Conservation (phyloP, 2,329 filamentous ascomycete species). For the Cladosporium sp. region DNA sequence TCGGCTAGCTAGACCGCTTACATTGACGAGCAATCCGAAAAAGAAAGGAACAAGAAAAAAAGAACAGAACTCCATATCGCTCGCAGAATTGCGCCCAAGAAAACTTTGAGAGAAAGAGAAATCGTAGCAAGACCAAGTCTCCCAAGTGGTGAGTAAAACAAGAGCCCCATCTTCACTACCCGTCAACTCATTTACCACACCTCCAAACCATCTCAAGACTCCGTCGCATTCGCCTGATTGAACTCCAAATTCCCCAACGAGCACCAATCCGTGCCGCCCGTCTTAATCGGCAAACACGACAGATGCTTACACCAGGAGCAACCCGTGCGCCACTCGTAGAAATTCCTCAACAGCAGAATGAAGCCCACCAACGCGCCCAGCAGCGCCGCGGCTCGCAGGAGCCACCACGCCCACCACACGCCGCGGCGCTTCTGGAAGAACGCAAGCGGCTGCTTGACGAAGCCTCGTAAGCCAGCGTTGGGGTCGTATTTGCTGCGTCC, state of each 20-base stretch:
- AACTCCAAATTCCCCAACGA: conserved; percentile 44
- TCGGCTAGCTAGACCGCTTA: too few relatives aligned
- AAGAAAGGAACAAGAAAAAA: too few relatives aligned
- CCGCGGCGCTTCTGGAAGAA: conserved; percentile 93
- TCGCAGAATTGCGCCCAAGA: too few relatives aligned
- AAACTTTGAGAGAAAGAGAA: too few relatives aligned
- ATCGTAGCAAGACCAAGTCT: too few relatives aligned
- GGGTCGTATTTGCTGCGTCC: conserved; percentile 17
- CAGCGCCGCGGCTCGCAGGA: conserved; percentile 73
- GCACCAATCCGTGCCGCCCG: conserved; percentile 54
- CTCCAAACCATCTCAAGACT: too few relatives aligned
- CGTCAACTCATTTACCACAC: too few relatives aligned
- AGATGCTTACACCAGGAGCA: conserved; percentile 95
- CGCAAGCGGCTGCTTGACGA: conserved; percentile 51
- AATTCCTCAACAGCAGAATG: conserved; percentile 82
- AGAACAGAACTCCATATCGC: too few relatives aligned
- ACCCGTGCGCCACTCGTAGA: conserved; percentile 71
- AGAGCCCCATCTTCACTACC: too few relatives aligned
- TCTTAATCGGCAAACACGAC: conserved; percentile 72
- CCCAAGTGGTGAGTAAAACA: too few relatives aligned
- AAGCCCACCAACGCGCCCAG: conserved; percentile 81
- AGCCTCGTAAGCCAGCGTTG: conserved; percentile 35
- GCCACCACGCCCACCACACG: conserved; percentile 97
- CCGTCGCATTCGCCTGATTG: conserved; percentile 13
- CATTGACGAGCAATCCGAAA: too few relatives aligned